Evolutionary conservation across 2,329 filamentous ascomycete species (phyloP).

Genomic region (Aurifilum marmelostoma): DNA sequence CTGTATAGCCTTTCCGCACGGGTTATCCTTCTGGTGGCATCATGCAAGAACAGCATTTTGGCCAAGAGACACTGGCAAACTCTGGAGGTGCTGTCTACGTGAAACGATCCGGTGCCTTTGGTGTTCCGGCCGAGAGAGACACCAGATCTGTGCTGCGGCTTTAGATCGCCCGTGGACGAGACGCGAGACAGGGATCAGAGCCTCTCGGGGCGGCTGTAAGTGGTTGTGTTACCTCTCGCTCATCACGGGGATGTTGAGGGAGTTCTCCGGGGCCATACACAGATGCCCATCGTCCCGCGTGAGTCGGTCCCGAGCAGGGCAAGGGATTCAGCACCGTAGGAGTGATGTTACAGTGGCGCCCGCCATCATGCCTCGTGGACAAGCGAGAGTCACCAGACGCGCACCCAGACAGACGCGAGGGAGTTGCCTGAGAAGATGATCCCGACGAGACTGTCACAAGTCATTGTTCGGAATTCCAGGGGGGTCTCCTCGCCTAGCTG

Average conservation of each 20-base stretch:
- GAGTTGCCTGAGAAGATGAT: background rate
- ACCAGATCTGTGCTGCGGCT: constrained; percentile 8
- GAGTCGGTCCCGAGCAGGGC: constrained; percentile 8
- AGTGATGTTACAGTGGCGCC: constrained; percentile 10
- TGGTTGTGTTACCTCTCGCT: constrained; percentile 11
- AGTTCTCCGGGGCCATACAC: background rate
- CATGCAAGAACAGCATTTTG: background rate
- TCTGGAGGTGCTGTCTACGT: background rate
- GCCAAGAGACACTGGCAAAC: constrained; percentile 1
- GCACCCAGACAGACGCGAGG: background rate
- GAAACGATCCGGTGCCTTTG: background rate
- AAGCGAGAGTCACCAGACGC: constrained; percentile 12
- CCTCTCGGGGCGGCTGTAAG: constrained; percentile 12
- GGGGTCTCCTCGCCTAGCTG: background rate
- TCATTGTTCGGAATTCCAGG: background rate
- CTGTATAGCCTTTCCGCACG: background rate
- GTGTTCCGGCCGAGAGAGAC: constrained; percentile 13
- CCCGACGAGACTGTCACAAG: constrained; percentile 2
- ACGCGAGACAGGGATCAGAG: constrained; percentile 3
- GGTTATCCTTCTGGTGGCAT: background rate
- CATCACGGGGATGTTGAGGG: constrained; percentile 5
- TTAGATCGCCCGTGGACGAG: background rate
- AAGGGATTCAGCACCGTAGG: background rate
- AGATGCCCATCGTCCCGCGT: background rate
- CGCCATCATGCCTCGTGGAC: constrained; percentile 12